Base-by-base conservation (phyloP, 2,329 filamentous ascomycete species). In the Fusarium subtropicale region DNA sequence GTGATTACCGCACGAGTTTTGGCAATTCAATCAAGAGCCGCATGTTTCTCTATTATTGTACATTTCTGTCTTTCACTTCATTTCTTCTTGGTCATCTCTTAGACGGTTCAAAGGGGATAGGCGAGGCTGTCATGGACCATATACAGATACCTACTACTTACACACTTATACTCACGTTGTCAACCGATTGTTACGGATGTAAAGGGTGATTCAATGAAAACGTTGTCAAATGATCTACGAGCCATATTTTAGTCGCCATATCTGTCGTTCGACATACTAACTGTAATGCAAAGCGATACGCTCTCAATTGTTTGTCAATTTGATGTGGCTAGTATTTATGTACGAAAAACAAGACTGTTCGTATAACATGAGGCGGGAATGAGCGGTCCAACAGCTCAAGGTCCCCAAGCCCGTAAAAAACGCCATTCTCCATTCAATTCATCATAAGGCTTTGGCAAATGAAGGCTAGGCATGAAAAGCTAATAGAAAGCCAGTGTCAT, bases 101-200 rank as follows among this genome's bases (percentile, higher is more conserved):
- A 62, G 52, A 22, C 41, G 41, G 11, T 39, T 38, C 44, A 53
- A 55, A 51, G 60, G 60, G 46, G 57, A 41, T 56, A 59, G 54
- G 56, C 60, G 63, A 73, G 69, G 50, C 59, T 48, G 54, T 39
- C 41, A 51, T 60, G 53, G 46, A 61, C 56, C 56, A 60, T 62
- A 51, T 30, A 52, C 31, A 68, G 53, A 60, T 65, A 71, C 60
- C 50, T 64, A 55, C 52, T 60, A 57, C 36, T 45, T 58, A 36
- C 22, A 20, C 42, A 10, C 18, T 22, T 46, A 16, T 15, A 46
- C 18, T 31, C 44, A 31, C 28, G 15, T 56, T 56, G 38, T 44
- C 50, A 51, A 31, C 41, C 51, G 18, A 18, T 39, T 36, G 36
- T 26, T 38, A 52, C 34, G 45, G 28, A 42, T 31, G 22, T n/a